Conservation (phyloP, 2,329 filamentous ascomycete genomes). For the Metarhizium anisopliae region DNA sequence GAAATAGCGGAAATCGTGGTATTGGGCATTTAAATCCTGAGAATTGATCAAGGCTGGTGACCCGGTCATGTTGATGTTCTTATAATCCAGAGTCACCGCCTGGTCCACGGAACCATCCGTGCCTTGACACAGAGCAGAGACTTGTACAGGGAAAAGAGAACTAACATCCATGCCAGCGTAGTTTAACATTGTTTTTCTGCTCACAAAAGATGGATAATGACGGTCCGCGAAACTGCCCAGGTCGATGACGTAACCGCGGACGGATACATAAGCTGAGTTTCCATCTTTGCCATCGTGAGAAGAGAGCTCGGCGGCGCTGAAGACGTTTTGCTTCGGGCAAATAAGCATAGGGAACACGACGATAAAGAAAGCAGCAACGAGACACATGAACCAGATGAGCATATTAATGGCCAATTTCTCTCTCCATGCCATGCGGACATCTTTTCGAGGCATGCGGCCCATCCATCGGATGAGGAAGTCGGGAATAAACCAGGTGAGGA, state of each 20-base stretch:
- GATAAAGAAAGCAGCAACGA: slow-evolving; percentile 76
- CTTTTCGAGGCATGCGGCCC: slow-evolving; percentile 83
- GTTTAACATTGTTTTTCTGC: slow-evolving; percentile 54
- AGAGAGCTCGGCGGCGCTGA: slow-evolving; percentile 66
- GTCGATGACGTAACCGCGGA: slow-evolving; percentile 86
- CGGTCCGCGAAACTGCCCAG: slow-evolving; percentile 61
- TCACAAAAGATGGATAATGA: slow-evolving; percentile 60
- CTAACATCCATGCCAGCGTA: slow-evolving; percentile 89
- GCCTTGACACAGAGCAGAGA: slow-evolving; percentile 83
- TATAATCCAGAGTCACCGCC: slow-evolving; percentile 78
- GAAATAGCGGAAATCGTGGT: slow-evolving; percentile 87
- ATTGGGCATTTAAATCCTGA: slow-evolving; percentile 65
- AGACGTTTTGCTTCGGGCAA: slow-evolving; percentile 87
- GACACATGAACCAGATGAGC: slow-evolving; percentile 86
- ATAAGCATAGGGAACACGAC: slow-evolving; percentile 79
- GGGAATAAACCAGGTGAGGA: slow-evolving; percentile 80
- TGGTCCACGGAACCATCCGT: slow-evolving; percentile 54
- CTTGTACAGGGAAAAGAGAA: slow-evolving; percentile 83
- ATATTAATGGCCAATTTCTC: slow-evolving; percentile 98
- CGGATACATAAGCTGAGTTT: slow-evolving; percentile 59
- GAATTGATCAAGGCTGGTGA: slow-evolving; percentile 54
- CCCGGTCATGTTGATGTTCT: slow-evolving; percentile 64
- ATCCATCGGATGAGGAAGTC: slow-evolving; percentile 70
- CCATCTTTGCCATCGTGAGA: slow-evolving; percentile 63
- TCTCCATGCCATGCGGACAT: slow-evolving; percentile 87